Conservation (phyloP, 768 basidiomycete species). For the Trametes cinnabarina region DNA sequence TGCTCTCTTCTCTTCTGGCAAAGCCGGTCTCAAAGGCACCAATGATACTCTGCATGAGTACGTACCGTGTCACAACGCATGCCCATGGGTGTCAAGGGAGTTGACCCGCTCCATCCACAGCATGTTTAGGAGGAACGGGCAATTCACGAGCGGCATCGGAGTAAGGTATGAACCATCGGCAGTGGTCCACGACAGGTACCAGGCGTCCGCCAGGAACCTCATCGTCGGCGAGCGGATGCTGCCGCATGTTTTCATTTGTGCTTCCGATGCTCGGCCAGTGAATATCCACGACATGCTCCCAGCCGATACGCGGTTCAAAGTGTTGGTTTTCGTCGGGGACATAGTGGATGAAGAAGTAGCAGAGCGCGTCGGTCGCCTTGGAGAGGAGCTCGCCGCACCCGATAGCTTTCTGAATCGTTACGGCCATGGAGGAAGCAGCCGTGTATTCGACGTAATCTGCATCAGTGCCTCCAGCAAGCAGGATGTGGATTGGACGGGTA, state of each 20-base stretch:
- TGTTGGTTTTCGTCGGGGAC: conserved; percentile 48
- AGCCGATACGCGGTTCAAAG: conserved; percentile 48
- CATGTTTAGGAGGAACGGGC: conserved; percentile 44
- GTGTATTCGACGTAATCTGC: conserved; percentile 18
- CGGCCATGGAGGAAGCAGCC: not conserved
- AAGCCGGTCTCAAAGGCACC: conserved; percentile 40
- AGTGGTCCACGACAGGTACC: conserved; percentile 34
- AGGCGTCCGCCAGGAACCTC: conserved; percentile 39
- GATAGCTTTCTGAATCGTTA: conserved; percentile 22
- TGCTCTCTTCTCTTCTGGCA: conserved; percentile 48
- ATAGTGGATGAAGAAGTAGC: conserved; percentile 23
- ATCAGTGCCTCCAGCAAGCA: conserved; percentile 14
- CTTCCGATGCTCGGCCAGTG: conserved; percentile 43
- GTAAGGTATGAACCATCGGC: conserved; percentile 47
- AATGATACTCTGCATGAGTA: conserved; percentile 46
- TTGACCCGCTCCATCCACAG: conserved; percentile 25
- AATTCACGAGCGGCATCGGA: conserved; percentile 47
- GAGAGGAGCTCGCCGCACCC: conserved; percentile 16
- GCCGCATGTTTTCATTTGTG: conserved; percentile 45
- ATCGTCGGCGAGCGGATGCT: conserved; percentile 49
- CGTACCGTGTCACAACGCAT: conserved; percentile 16
- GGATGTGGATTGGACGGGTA: conserved; percentile 12
- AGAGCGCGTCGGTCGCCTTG: conserved; percentile 19
- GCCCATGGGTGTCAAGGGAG: not conserved
- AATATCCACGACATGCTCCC: conserved; percentile 54